These are phyloP conservation scores for Aaosphaeria pasadenensis DNA, from an alignment of 2,329 filamentous ascomycete species.

Conservation along the genomic window DNA sequence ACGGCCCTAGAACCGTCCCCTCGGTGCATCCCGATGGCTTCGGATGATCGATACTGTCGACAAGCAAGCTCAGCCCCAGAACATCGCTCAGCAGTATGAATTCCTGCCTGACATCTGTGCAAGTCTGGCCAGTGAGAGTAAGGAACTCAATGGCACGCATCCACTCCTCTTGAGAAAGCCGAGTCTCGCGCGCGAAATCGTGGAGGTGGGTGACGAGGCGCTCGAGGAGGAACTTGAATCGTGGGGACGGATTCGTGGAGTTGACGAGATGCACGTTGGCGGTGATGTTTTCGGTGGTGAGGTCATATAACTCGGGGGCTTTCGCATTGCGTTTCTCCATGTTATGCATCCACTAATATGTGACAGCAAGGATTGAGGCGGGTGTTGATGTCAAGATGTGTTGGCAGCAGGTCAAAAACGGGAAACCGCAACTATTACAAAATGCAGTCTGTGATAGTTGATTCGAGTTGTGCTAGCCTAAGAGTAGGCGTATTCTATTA, in stretches of 20 bases:
- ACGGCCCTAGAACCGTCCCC: slow-evolving; percentile 73
- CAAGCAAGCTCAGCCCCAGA: slow-evolving; percentile 70
- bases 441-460: no score
- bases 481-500: no score
- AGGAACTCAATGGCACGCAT: slow-evolving; percentile 68
- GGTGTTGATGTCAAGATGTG: no score
- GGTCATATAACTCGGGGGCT: slow-evolving; percentile 58
- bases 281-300: slow-evolving; percentile 73
- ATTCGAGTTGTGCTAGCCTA: no score
- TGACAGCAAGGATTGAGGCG: no score
- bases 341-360: no score
- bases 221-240: slow-evolving; percentile 52
- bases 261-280: slow-evolving; percentile 70
- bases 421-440: no score
- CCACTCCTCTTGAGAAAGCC: slow-evolving; percentile 72
- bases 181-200: slow-evolving; percentile 73
- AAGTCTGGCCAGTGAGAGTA: slow-evolving; percentile 66
- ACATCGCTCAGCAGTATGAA: slow-evolving; percentile 77
- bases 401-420: no score
- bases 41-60: slow-evolving; percentile 76
- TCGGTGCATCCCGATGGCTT: slow-evolving; percentile 67
- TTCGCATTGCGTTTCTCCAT: neutral
- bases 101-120: slow-evolving; percentile 68
- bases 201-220: slow-evolving; percentile 71
- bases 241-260: slow-evolving; percentile 59